phyloP scores from a whole-genome alignment of 306 rosid genomes.

The Gastrolobium villosum region DNA sequence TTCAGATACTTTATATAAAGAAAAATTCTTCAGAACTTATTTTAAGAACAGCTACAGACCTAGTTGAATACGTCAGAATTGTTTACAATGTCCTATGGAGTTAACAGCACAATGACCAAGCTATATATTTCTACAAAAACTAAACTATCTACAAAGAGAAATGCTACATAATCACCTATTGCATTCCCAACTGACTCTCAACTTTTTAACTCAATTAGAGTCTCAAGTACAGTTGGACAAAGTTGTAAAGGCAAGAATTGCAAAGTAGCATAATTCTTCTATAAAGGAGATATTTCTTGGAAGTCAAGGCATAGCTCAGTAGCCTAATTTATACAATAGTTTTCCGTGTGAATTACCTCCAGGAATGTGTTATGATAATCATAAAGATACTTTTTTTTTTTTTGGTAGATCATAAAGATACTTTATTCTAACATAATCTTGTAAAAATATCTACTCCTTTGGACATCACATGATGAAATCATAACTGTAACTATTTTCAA shows the following conservation, averaged over 20 bases:
- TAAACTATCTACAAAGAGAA: neutral
- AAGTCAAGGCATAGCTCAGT: constrained; percentile 22
- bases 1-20: constrained; percentile 24
- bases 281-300: constrained; percentile 12
- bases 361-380: neutral
- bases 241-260: constrained; percentile 6
- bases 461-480: constrained; percentile 19
- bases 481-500: constrained; percentile 18
- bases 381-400: constrained; percentile 20
- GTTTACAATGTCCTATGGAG: constrained; percentile 25
- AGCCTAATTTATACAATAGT: constrained; percentile 13
- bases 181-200: constrained; percentile 8
- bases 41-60: constrained; percentile 5
- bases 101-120: constrained; percentile 24
- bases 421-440: constrained; percentile 27
- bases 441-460: constrained; percentile 27
- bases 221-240: neutral
- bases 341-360: constrained; percentile 15
- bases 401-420: constrained; percentile 1
- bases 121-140: neutral
- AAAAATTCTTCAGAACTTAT: neutral
- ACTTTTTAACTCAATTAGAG: constrained; percentile 22
- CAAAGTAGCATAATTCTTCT: constrained; percentile 25
- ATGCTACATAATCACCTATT: constrained; percentile 18
- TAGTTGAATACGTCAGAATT: constrained; percentile 24